A percentile compares a stretch with the other conserved stretches of the same genome.
Conservation (phyloP, 306 rosid species). For the Vicia faba region DNA sequence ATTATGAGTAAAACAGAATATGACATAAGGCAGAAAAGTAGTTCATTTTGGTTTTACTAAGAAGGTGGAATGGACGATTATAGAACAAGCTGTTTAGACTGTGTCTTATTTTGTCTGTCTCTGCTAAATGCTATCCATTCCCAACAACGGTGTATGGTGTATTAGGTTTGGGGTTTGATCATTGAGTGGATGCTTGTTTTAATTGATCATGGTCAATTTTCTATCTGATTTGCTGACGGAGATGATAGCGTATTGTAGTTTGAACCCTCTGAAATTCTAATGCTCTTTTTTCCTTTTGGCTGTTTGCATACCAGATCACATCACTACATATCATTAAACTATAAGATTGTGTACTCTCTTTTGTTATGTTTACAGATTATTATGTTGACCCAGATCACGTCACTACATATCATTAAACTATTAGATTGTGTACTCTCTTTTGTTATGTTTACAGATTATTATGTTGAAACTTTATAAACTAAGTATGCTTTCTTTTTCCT, state of each 20-base stretch:
- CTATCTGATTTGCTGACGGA: background rate
- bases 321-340: constrained; percentile 2
- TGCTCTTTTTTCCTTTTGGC: constrained; percentile 8
- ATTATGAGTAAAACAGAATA: background rate
- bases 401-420: constrained; percentile 3
- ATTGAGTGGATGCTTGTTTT: background rate
- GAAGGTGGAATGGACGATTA: background rate
- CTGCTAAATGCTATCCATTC: background rate
- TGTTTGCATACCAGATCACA: constrained; percentile 6
- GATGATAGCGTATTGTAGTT: background rate
- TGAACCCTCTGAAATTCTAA: constrained; percentile 1
- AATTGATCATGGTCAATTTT: constrained; percentile 2
- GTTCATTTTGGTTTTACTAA: background rate
- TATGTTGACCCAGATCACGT: too few relatives aligned
- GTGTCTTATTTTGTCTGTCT: background rate
- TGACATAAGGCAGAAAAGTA: background rate
- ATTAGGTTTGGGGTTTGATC: background rate
- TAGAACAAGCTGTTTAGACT: background rate
- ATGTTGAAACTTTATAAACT: constrained; percentile 14
- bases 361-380: constrained; percentile 4
- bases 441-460: constrained; percentile 3
- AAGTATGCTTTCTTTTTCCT: constrained; percentile 26
- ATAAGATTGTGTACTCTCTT: constrained; percentile 10
- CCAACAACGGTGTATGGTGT: background rate
- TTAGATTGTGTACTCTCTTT: constrained; percentile 7